phyloP scores from a whole-genome alignment of 1,284 basidiomycete species.

The Waitea zeae region DNA sequence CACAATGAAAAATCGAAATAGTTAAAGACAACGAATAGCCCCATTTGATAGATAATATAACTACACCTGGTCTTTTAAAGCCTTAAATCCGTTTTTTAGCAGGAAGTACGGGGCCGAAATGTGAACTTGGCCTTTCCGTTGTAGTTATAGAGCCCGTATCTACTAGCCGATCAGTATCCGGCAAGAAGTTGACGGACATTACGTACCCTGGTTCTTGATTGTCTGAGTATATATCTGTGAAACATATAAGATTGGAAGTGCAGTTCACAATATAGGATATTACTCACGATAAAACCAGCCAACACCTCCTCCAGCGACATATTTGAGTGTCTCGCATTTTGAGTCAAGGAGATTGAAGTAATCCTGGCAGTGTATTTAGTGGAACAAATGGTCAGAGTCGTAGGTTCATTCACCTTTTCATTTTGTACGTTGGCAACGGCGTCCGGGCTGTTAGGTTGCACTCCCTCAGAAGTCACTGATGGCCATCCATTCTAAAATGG shows the following conservation, averaged over 20 bases:
- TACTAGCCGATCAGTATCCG: slow-evolving; percentile 3
- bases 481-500: slow-evolving; percentile 55
- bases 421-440: slow-evolving; percentile 40
- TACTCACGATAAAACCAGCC: too few species aligned
- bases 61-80: too few species aligned
- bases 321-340: slow-evolving; percentile 43
- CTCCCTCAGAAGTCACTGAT: slow-evolving; percentile 34
- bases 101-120: slow-evolving; percentile 22
- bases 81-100: too few species aligned
- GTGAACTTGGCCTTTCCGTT: slow-evolving; percentile 1
- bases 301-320: slow-evolving; percentile 37
- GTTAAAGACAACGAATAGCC: too few species aligned
- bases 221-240: slow-evolving; percentile 61
- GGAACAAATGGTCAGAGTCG: slow-evolving; percentile 3
- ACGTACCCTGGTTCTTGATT: slow-evolving; percentile 49
- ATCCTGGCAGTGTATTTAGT: slow-evolving; percentile 18
- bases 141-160: background rate
- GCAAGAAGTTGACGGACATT: slow-evolving; percentile 32
- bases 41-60: too few species aligned
- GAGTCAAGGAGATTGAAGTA: slow-evolving; percentile 51
- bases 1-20: too few species aligned
- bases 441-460: slow-evolving; percentile 32
- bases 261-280: too few species aligned
- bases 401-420: slow-evolving; percentile 26
- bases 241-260: too few species aligned